Base-by-base conservation (phyloP, 345 rosid genomes). In the Streptanthus diversifolius region DNA sequence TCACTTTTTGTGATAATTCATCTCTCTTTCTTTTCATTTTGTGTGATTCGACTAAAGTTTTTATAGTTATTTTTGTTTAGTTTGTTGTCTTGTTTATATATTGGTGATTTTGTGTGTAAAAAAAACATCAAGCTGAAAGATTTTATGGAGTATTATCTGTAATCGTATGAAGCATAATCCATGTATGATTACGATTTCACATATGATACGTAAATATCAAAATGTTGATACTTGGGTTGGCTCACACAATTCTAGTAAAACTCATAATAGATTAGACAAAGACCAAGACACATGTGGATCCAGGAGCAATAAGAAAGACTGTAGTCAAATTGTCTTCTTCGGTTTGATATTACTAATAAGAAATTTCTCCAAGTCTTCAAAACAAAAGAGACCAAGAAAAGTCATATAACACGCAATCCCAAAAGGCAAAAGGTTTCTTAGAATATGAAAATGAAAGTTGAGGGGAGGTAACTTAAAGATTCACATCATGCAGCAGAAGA, bases 1-100 rank as follows among this genome's bases (percentile, higher is more conserved):
- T 21, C 78, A 47, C 21, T 67, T 62, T 52, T 49, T 74, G 69
- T 67, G 17, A 58, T 64, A 15, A 43, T 69, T 25, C 44, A 13
- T 62, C 65, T 52, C 8, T 37, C 6, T 21, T 30, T 37, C n/a
- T n/a, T n/a, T n/a, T n/a, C n/a, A n/a, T 32, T 57, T 17, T 41
- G 70, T 70, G 70, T 45, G 56, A 41, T 41, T 68, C 66, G 7
- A 13, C 36, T 15, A 17, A n/a, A n/a, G 40, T 15, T 12, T 60
- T 19, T 53, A 21, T 52, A 72, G 76, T 17, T 75, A 22, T 11
- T 24, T 49, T 30, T 58, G 4, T 6, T 39, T 65, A n/a, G 57
- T 44, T 45, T 18, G 41, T 12, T 66, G 66, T 21, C 41, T 61
- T 75, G 65, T 51, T 74, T 29, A 48, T 66, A 66, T 48, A 21